Base-by-base conservation (phyloP, 345 rosid genomes). In the Microthlaspi erraticum region DNA sequence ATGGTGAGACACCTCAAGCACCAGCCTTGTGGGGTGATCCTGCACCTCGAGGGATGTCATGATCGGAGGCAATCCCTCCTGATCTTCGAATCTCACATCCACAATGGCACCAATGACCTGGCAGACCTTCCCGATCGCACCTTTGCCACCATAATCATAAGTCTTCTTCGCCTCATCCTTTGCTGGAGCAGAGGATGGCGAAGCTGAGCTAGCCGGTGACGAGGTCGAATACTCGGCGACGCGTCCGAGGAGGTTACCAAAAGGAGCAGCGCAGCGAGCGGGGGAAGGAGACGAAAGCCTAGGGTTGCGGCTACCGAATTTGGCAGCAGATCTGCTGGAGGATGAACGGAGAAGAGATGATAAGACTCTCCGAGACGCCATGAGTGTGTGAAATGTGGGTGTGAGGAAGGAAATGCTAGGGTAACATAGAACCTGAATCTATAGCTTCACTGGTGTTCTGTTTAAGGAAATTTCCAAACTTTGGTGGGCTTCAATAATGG, bases 51-150 rank as follows among this genome's bases (percentile, higher is more conserved):
- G 88, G 12, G 99, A 92, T 10, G 99, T 94, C 87, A 91, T 75
- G 71, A 94, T 94, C 70, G 99, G 99, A 29, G 99, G 99, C 69
- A 94, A 70, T 0, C 99, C 99, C 46, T 91, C 99, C 74, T 75
- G 79, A 62, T 68, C 74, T 1, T 87, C 81, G 61, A 91, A 94
- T 49, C 95, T 79, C 2, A 94, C 99, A 80, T 94, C 97, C 3
- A 89, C 96, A 17, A 94, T 96, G 60, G 97, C 97, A 49, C 99
- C 99, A 46, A 91, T 91, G 54, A 94, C 96, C 79, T 91, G 99
- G 49, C 96, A 94, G 1, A 94, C 95, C 55, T 84, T 81, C 18
- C 99, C 99, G 79, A 94, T 87, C 69, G 98, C 70, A 5, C 98
- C 98, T 32, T 88, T 82, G 0, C 98, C 97, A 3, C 96, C 93